Conservation (phyloP, 2,329 filamentous ascomycete species). For the Ilyonectria robusta region DNA sequence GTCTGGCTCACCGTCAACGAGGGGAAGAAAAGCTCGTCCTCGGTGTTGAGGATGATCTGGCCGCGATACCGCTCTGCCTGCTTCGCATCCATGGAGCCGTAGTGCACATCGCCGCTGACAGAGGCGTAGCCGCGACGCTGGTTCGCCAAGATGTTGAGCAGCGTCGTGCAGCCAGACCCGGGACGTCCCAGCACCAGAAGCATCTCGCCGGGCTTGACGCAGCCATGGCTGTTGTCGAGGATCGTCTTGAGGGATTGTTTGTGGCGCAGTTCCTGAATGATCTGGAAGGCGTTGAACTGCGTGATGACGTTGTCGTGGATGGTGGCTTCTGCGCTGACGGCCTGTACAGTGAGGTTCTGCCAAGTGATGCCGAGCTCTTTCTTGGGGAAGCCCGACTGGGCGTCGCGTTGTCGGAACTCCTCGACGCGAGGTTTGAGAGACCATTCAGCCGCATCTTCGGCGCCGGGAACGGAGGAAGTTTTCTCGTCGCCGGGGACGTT, state of each 20-base stretch:
- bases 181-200: conserved; percentile 77
- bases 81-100: conserved; percentile 64
- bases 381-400: conserved; percentile 60
- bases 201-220: conserved; percentile 81
- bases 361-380: conserved; percentile 74
- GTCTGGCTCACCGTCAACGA: conserved; percentile 80
- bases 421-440: conserved; percentile 63
- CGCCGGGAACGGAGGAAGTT: not conserved
- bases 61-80: conserved; percentile 65
- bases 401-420: conserved; percentile 57
- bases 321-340: conserved; percentile 72
- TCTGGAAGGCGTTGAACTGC: not conserved
- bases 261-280: conserved; percentile 43
- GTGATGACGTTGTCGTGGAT: conserved; percentile 72
- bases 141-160: conserved; percentile 79
- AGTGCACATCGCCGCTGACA: conserved; percentile 71
- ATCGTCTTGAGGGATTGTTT: conserved; percentile 75
- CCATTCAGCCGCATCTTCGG: conserved; percentile 54
- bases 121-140: conserved; percentile 70
- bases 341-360: conserved; percentile 74
- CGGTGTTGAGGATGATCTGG: conserved; percentile 78
- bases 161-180: conserved; percentile 78
- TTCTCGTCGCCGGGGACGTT: conserved; percentile 14
- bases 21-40: conserved; percentile 76
- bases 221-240: conserved; percentile 75